phyloP scores from a whole-genome alignment of 352 stramenopile species.

The Globisporangium carolinianum region DNA sequence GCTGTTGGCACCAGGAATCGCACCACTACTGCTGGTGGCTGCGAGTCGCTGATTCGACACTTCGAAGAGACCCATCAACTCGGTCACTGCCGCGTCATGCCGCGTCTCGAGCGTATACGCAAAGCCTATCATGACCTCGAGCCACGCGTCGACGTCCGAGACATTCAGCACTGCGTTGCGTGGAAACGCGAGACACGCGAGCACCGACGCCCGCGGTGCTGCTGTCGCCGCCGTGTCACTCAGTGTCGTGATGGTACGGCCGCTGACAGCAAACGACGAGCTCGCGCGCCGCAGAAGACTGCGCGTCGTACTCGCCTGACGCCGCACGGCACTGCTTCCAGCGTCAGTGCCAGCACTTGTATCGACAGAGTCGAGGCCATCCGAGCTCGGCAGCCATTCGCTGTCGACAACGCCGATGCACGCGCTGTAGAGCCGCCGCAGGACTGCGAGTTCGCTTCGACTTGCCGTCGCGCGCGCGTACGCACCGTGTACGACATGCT shows the following conservation, averaged over 20 bases:
- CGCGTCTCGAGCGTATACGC: slow-evolving; percentile 4
- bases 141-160: slow-evolving; percentile 8
- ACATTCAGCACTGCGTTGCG: neutral
- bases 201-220: neutral
- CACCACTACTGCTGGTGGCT: too few species aligned
- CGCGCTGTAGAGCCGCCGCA: slow-evolving; percentile 3
- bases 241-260: neutral
- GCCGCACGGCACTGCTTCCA: neutral
- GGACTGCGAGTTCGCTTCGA: neutral
- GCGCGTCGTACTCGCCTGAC: slow-evolving; percentile 2
- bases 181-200: slow-evolving; percentile 6
- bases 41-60: too few species aligned
- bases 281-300: neutral
- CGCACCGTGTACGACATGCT: slow-evolving; percentile 6
- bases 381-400: neutral
- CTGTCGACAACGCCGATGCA: slow-evolving; percentile 3
- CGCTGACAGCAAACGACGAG: neutral
- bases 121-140: slow-evolving; percentile 7
- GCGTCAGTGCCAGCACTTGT: neutral
- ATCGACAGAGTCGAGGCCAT: too few species aligned
- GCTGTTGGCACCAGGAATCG: too few species aligned
- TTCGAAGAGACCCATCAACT: neutral
- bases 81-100: slow-evolving; percentile 2
- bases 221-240: neutral
- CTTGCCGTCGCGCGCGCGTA: neutral